These are phyloP conservation scores for Babesia divergens DNA, from an alignment of 169 alveolate genomes.

Conservation along the genomic window DNA sequence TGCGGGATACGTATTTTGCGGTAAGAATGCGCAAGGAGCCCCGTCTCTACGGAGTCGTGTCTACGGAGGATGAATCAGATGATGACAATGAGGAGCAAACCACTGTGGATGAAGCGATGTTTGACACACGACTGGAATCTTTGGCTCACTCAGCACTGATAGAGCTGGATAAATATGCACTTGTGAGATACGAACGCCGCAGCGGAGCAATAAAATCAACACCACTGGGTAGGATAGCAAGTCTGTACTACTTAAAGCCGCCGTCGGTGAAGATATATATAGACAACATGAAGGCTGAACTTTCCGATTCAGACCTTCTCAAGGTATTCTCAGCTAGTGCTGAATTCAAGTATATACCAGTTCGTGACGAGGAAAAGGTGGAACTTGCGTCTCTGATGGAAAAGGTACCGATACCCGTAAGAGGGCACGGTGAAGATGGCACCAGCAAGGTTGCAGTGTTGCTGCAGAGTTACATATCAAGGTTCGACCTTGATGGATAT, in stretches of 20 bases:
- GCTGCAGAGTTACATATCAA: conserved; percentile 94
- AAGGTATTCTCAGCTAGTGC: conserved; percentile 91
- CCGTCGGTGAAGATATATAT: conserved; percentile 92
- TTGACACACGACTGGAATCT: conserved; percentile 35
- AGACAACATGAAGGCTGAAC: conserved; percentile 83
- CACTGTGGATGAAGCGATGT: conserved; percentile 20
- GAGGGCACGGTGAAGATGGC: conserved; percentile 83
- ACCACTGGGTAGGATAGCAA: conserved; percentile 96
- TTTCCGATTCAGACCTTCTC: conserved; percentile 92
- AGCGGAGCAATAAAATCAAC: conserved; percentile 91
- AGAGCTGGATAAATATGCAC: conserved; percentile 86
- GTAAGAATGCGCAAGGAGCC: conserved; percentile 91
- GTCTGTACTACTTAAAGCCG: conserved; percentile 94
- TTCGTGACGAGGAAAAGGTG: conserved; percentile 96
- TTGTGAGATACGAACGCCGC: conserved; percentile 91
- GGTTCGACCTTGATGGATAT: conserved; percentile 93
- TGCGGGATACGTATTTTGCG: conserved; percentile 94
- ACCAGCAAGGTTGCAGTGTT: conserved; percentile 92
- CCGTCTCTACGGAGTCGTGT: conserved; percentile 72
- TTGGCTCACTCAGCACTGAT: conserved; percentile 88
- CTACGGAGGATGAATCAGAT: conserved; percentile 20
- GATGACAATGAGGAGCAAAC: neutral
- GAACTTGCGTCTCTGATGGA: conserved; percentile 92
- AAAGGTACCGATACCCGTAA: conserved; percentile 89
- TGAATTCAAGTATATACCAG: conserved; percentile 95